Evolutionary conservation across 1,284 basidiomycete species (phyloP).

Genomic region (Meira miltonrushii): DNA sequence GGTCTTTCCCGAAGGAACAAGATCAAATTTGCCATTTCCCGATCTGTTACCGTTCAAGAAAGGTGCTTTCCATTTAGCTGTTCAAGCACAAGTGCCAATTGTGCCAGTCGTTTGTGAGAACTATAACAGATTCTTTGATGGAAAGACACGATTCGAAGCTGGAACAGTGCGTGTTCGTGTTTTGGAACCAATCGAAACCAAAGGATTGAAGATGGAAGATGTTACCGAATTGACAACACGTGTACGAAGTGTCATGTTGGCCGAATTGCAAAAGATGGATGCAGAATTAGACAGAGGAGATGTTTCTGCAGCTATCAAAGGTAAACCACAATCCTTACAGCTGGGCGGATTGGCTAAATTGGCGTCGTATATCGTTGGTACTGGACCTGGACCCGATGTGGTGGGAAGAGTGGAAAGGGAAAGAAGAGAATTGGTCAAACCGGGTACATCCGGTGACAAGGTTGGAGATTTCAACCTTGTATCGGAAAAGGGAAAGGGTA

Average conservation of each 20-base stretch:
- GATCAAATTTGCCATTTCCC: slow-evolving; percentile 54
- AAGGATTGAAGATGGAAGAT: slow-evolving; percentile 65
- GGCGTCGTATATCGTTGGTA: slow-evolving; percentile 3
- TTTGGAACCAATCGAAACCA: slow-evolving; percentile 69
- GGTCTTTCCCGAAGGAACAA: slow-evolving; percentile 53
- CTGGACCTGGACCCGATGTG: neutral
- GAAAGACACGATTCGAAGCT: slow-evolving; percentile 68
- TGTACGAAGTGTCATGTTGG: slow-evolving; percentile 69
- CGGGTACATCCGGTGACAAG: slow-evolving; percentile 2
- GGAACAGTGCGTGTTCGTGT: slow-evolving; percentile 77
- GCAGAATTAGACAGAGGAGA: slow-evolving; percentile 16
- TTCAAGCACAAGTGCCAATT: slow-evolving; percentile 70
- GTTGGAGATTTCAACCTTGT: slow-evolving; percentile 7
- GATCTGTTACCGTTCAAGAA: slow-evolving; percentile 80
- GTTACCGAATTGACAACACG: slow-evolving; percentile 62
- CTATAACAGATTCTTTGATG: slow-evolving; percentile 75
- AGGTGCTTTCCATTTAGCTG: slow-evolving; percentile 92
- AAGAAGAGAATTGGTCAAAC: slow-evolving; percentile 3
- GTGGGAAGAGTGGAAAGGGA: neutral
- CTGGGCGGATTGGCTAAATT: slow-evolving; percentile 5
- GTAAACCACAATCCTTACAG: slow-evolving; percentile 1
- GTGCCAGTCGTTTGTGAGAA: slow-evolving; percentile 90
- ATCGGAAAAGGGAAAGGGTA: neutral
- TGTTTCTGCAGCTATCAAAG: neutral
- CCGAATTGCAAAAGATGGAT: slow-evolving; percentile 55